Conservation (phyloP, 352 stramenopile species). For the Pythium sukuiense region DNA sequence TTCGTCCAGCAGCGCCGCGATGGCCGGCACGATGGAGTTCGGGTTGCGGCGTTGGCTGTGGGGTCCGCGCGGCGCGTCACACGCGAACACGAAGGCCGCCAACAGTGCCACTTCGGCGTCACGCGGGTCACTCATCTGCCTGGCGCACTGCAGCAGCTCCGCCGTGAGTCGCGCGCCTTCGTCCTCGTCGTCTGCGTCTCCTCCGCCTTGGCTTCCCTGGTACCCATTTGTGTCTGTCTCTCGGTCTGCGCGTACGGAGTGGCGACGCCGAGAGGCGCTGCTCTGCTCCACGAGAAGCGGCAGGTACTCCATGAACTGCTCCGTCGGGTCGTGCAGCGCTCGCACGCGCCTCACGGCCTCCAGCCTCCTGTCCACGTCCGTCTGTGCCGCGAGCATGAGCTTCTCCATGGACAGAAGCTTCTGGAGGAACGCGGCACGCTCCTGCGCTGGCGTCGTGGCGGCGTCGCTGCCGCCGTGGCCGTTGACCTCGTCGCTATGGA, state of each 20-base stretch:
- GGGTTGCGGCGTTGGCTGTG: constrained; percentile 28
- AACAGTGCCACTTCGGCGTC: constrained; percentile 63
- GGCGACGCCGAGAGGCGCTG: not conserved
- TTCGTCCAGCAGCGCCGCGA: constrained; percentile 60
- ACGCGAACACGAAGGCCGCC: constrained; percentile 63
- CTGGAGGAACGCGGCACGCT: constrained; percentile 47
- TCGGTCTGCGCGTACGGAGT: not conserved
- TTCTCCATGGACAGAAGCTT: constrained; percentile 38
- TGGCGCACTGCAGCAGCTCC: constrained; percentile 56
- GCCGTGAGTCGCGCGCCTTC: constrained; percentile 38
- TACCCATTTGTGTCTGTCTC: not conserved
- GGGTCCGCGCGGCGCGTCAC: constrained; percentile 27
- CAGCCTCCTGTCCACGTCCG: constrained; percentile 42
- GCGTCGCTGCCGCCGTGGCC: not conserved
- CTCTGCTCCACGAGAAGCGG: constrained; percentile 42
- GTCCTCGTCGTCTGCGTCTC: constrained; percentile 7
- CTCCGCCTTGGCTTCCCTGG: not conserved
- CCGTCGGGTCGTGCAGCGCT: constrained; percentile 47
- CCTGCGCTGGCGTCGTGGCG: constrained; percentile 26
- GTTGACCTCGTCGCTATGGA: not conserved
- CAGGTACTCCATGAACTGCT: constrained; percentile 68
- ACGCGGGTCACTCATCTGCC: constrained; percentile 37
- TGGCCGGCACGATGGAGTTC: constrained; percentile 47
- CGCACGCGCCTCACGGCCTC: constrained; percentile 59
- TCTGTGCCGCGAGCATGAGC: constrained; percentile 38